phyloP scores from a whole-genome alignment of 164 flowering plant species.

The Nelumbo lutea region DNA sequence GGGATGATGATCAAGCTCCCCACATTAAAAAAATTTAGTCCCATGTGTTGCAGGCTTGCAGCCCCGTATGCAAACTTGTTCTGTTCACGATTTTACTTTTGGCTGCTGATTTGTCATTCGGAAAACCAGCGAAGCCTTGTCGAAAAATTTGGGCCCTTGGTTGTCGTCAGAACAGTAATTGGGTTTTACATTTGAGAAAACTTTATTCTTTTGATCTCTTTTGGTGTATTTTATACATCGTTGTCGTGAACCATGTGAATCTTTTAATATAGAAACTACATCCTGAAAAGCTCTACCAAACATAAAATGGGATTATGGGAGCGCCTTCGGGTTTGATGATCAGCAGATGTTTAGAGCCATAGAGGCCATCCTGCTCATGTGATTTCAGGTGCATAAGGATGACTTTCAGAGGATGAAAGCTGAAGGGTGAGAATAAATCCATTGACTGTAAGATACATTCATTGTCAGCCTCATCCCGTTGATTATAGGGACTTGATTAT shows the following conservation, averaged over 20 bases:
- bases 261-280: neutral
- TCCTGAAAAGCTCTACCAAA: neutral
- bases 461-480: too few species aligned
- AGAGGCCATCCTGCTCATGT: too few species aligned
- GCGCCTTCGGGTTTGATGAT: too few species aligned
- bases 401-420: too few species aligned
- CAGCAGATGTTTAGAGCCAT: too few species aligned
- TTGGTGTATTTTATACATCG: neutral
- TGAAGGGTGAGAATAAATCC: too few species aligned
- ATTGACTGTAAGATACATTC: too few species aligned
- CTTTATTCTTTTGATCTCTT: neutral
- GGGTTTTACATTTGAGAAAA: neutral
- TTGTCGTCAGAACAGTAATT: neutral
- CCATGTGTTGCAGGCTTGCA: neutral
- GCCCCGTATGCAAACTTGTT: neutral
- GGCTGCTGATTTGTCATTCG: neutral
- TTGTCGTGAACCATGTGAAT: neutral
- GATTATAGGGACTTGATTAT: too few species aligned
- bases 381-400: too few species aligned
- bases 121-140: neutral
- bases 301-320: too few species aligned
- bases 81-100: neutral
- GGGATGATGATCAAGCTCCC: conserved; percentile 3
- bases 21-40: neutral
- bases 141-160: neutral